These are phyloP conservation scores for Ophiocordyceps sinensis DNA, from an alignment of 2,329 filamentous ascomycete species.

Conservation along the genomic window DNA sequence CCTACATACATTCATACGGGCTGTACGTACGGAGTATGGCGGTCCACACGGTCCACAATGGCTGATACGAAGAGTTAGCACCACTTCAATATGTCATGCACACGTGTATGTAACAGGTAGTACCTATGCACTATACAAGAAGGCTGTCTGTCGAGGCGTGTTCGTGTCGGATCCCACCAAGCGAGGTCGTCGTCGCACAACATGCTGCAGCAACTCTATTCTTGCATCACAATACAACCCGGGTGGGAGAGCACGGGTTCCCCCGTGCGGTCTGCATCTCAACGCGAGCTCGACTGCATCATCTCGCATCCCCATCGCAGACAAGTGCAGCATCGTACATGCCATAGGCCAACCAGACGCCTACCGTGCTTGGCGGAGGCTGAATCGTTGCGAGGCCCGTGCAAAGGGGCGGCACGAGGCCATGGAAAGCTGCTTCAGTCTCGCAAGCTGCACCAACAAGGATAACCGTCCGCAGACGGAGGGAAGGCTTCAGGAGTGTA, in stretches of 20 bases:
- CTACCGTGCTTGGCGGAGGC: neutral
- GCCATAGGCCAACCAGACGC: neutral
- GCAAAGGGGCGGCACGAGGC: neutral
- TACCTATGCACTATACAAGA: no score
- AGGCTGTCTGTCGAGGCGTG: no score
- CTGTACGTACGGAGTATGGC: no score
- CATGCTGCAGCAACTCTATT: slow-evolving; percentile 1
- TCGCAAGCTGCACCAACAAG: no score
- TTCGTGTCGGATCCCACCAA: no score
- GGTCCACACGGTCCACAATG: neutral
- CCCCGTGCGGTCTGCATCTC: neutral
- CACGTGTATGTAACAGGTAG: no score
- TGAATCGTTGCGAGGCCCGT: neutral
- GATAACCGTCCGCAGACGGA: no score
- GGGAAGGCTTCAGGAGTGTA: no score
- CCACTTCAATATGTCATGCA: no score
- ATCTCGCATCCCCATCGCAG: neutral
- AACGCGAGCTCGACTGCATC: neutral
- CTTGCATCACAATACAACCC: neutral
- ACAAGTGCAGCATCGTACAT: slow-evolving; percentile 1
- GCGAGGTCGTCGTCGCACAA: neutral
- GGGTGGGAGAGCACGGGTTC: neutral
- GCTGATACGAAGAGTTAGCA: neutral
- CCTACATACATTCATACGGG: no score
- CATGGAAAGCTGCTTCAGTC: no score